Evolutionary conservation across 1,139 yeast species (phyloP).

Genomic region (Nakaseomyces kungkrabaensis): DNA sequence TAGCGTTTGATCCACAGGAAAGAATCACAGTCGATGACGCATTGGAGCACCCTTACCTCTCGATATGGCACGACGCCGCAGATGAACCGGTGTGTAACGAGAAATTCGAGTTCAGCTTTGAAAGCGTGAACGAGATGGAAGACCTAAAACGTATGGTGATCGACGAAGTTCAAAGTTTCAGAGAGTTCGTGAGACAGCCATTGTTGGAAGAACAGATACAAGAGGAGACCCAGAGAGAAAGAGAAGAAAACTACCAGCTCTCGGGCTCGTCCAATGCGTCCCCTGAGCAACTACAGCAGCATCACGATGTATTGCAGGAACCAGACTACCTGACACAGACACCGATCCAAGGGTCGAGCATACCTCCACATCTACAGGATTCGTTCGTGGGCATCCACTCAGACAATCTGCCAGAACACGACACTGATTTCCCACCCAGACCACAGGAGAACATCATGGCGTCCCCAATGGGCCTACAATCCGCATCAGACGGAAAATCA

Average conservation of each 20-base stretch:
- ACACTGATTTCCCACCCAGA: conserved; percentile 35
- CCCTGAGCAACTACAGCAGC: conserved; percentile 13
- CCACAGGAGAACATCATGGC: conserved; percentile 32
- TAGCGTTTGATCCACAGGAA: conserved; percentile 77
- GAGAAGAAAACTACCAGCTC: conserved; percentile 21
- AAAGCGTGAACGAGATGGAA: conserved; percentile 72
- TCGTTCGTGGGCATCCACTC: conserved; percentile 31
- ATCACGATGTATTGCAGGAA: background rate
- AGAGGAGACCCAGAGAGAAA: conserved; percentile 17
- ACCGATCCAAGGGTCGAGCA: conserved; percentile 20
- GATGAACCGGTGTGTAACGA: conserved; percentile 85
- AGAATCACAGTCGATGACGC: conserved; percentile 88
- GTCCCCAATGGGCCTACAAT: conserved; percentile 16
- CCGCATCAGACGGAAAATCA: conserved; percentile 7
- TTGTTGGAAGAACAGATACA: conserved; percentile 44
- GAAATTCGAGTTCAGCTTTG: conserved; percentile 84
- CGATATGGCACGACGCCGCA: conserved; percentile 92
- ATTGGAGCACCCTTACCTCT: conserved; percentile 75
- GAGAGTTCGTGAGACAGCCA: conserved; percentile 75
- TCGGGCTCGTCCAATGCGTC: conserved; percentile 12
- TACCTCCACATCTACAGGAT: conserved; percentile 20
- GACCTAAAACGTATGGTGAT: conserved; percentile 68
- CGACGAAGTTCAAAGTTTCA: conserved; percentile 70
- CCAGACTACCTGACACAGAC: conserved; percentile 6
- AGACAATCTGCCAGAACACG: conserved; percentile 33